Conservation (phyloP, 169 alveolate genomes). For the Plasmodium billcollinsi region DNA sequence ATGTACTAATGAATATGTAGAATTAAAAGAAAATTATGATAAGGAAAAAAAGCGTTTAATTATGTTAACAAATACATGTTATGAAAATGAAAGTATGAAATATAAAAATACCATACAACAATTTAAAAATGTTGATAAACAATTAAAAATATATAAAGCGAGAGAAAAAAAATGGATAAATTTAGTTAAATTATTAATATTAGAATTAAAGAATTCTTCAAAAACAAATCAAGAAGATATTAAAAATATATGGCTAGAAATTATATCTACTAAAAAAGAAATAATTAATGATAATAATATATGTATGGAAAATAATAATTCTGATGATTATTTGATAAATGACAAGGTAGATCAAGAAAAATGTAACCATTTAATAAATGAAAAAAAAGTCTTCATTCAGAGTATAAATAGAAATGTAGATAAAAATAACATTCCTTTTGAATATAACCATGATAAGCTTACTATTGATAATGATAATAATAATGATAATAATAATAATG, state of each 20-base stretch:
- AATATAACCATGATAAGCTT: neutral
- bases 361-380: too few species aligned
- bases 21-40: conserved; percentile 11
- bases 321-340: too few species aligned
- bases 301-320: too few species aligned
- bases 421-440: too few species aligned
- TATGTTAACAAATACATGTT: conserved; percentile 17
- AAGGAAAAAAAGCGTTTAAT: conserved; percentile 20
- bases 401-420: too few species aligned
- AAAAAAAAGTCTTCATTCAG: too few species aligned
- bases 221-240: conserved; percentile 3
- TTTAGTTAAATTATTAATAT: conserved; percentile 15
- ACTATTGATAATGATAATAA: neutral
- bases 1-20: conserved; percentile 23
- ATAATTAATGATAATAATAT: too few species aligned
- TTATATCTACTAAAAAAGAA: neutral
- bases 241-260: conserved; percentile 53
- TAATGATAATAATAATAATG: neutral
- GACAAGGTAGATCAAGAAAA: too few species aligned
- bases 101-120: conserved; percentile 35
- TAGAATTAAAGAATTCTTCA: conserved; percentile 27
- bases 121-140: conserved; percentile 19
- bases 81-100: conserved; percentile 42
- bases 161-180: conserved; percentile 60
- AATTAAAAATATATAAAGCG: conserved; percentile 22